Conservation (phyloP, 768 basidiomycete genomes). For the Rhodosporidiobolus odoratus region DNA sequence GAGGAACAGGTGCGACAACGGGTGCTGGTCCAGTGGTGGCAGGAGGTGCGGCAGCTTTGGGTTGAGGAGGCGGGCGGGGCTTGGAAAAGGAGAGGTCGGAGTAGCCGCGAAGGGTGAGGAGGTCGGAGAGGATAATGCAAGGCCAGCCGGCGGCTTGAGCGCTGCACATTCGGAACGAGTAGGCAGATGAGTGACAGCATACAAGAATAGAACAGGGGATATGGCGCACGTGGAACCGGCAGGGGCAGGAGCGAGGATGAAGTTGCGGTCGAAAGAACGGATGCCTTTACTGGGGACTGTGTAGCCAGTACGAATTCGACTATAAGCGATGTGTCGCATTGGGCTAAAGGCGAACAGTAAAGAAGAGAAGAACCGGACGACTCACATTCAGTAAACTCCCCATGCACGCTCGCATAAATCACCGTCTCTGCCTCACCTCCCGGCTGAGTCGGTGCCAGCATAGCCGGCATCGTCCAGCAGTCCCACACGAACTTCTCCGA, state of each 20-base stretch:
- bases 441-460: slow-evolving; percentile 49
- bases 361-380: slow-evolving; percentile 24
- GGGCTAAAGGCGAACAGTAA: slow-evolving; percentile 15
- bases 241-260: slow-evolving; percentile 73
- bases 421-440: slow-evolving; percentile 46
- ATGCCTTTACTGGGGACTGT: slow-evolving; percentile 68
- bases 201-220: background rate
- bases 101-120: slow-evolving; percentile 74
- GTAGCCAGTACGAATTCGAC: background rate
- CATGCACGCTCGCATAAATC: slow-evolving; percentile 72
- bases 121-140: slow-evolving; percentile 81
- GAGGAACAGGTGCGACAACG: slow-evolving; percentile 17
- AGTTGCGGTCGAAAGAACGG: slow-evolving; percentile 88
- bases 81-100: slow-evolving; percentile 75
- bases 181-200: background rate
- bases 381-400: slow-evolving; percentile 85
- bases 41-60: slow-evolving; percentile 43
- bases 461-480: slow-evolving; percentile 56
- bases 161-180: slow-evolving; percentile 48
- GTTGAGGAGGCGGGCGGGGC: slow-evolving; percentile 46
- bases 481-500: slow-evolving; percentile 82
- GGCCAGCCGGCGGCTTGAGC: slow-evolving; percentile 83
- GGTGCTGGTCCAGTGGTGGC: slow-evolving; percentile 9
- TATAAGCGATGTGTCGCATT: background rate
- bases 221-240: slow-evolving; percentile 72